Evolutionary conservation across 2,329 filamentous ascomycete species (phyloP), one percentile per base, ranked within the genome.

Genomic region (Pleoardoris graminearum): DNA sequence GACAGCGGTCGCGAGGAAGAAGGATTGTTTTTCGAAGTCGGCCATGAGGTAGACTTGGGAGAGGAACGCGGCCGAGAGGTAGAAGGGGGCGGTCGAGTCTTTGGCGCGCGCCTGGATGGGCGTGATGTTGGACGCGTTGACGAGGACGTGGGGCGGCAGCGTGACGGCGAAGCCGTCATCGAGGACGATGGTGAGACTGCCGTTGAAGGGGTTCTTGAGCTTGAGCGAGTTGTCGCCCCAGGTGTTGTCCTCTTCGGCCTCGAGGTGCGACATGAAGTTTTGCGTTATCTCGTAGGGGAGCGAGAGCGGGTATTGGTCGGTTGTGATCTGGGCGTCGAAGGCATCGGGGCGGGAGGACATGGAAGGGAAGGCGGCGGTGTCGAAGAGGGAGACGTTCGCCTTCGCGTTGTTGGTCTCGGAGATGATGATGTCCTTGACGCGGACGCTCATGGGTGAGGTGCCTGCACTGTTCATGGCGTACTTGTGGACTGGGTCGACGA

Each of bases 1-100:
- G 6, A 75, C 58, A 2, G 72, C 76, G 25, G 68, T 55, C 1
- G 76, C 75, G 46, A 78, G 72, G 59, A 70, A 75, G 63, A 78
- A 78, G 50, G 55, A 54, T 42, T 66, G 60, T 2, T 66, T 55
- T 41, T 76, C 75, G 58, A 71, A 78, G 58, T 77, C 74, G 37
- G 72, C 69, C 66, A 76, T 77, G 27, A 78, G 68, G 58, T 78
- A 78, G 50, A 77, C 66, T 52, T 77, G 72, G 12, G 63, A 67
- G 30, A 78, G 71, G 57, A 75, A 78, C 5, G 76, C 72, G 35
- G 70, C 58, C 19, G 71, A 71, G 47, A 78, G 70, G 42, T 72
- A 68, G 55, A 74, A 72, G 8, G 71, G 70, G 0, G 55, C 50
- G 5, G 62, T 60, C 22, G 63, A 63, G 8, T 64, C 52, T 38